These are phyloP conservation scores for Lachnellula arida DNA, from an alignment of 2,329 filamentous ascomycete genomes.

Conservation along the genomic window DNA sequence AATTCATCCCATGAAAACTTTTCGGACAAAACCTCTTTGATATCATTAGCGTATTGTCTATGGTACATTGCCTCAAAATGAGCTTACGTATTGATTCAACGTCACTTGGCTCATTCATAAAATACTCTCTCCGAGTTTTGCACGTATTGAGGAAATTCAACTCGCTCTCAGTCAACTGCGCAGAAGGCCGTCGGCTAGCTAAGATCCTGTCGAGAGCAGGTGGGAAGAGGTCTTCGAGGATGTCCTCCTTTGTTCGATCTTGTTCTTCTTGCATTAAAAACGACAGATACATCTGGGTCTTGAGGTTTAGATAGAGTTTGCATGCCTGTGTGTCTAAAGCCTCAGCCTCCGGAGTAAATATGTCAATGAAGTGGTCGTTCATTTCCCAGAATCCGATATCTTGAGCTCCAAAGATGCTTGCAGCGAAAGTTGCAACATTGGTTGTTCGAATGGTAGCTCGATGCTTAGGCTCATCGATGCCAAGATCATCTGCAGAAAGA, in stretches of 20 bases:
- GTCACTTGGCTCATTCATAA: constrained; percentile 50
- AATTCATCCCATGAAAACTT: constrained; percentile 63
- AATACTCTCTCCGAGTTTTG: constrained; percentile 49
- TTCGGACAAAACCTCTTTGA: constrained; percentile 42
- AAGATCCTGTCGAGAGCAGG: constrained; percentile 50
- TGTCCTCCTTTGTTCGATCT: constrained; percentile 44
- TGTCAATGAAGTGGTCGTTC: constrained; percentile 58
- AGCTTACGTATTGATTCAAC: constrained; percentile 36
- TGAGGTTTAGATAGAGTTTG: constrained; percentile 57
- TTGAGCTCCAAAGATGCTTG: constrained; percentile 58
- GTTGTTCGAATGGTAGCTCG: constrained; percentile 57
- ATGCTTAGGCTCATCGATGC: constrained; percentile 46
- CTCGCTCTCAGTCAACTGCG: constrained; percentile 52
- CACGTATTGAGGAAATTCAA: constrained; percentile 54
- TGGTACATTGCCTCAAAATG: not conserved
- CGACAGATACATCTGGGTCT: constrained; percentile 63
- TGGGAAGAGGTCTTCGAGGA: constrained; percentile 57
- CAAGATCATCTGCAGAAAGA: constrained; percentile 47
- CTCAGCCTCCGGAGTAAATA: constrained; percentile 56
- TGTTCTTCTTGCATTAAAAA: constrained; percentile 52
- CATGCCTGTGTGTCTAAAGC: constrained; percentile 56
- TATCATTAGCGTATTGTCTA: constrained; percentile 9
- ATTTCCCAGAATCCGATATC: constrained; percentile 61
- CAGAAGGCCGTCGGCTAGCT: constrained; percentile 49
- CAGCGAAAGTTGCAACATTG: constrained; percentile 61